Evolutionary conservation across 208 protist genomes (phyloP).

Genomic region (Leishmania mexicana): DNA sequence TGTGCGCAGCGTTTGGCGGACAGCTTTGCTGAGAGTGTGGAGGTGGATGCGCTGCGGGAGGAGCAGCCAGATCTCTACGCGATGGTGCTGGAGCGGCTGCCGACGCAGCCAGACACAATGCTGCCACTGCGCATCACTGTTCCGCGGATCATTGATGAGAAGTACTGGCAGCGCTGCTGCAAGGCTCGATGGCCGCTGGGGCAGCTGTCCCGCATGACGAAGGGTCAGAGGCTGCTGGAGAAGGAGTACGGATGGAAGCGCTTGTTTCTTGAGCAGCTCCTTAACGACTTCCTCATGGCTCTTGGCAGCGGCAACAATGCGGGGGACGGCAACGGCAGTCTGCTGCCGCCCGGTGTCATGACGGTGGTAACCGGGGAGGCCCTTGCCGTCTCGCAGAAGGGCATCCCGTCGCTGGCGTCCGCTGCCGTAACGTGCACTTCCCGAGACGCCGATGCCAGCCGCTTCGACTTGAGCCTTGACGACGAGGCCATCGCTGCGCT

Average conservation of each 20-base stretch:
- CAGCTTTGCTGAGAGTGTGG: slow-evolving; percentile 57
- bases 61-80: slow-evolving; percentile 61
- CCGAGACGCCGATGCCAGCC: slow-evolving; percentile 22
- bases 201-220: slow-evolving; percentile 59
- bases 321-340: neutral
- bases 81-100: slow-evolving; percentile 66
- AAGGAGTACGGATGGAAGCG: slow-evolving; percentile 82
- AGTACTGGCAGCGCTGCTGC: slow-evolving; percentile 76
- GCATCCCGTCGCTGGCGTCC: neutral
- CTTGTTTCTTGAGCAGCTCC: slow-evolving; percentile 78
- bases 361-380: neutral
- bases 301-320: slow-evolving; percentile 34
- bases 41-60: slow-evolving; percentile 64
- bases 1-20: slow-evolving; percentile 72
- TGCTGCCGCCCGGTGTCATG: slow-evolving; percentile 13
- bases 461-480: slow-evolving; percentile 29
- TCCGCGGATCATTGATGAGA: slow-evolving; percentile 42
- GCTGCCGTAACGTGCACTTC: slow-evolving; percentile 16
- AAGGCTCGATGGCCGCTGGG: slow-evolving; percentile 81
- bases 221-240: slow-evolving; percentile 33
- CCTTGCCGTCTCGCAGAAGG: neutral
- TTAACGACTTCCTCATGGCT: slow-evolving; percentile 74
- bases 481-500: slow-evolving; percentile 38
- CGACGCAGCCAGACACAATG: slow-evolving; percentile 33
- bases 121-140: slow-evolving; percentile 64